Evolutionary conservation across 2,329 filamentous ascomycete species (phyloP), one percentile per base, ranked within the genome.

Genomic region (Talaromyces amestolkiae): DNA sequence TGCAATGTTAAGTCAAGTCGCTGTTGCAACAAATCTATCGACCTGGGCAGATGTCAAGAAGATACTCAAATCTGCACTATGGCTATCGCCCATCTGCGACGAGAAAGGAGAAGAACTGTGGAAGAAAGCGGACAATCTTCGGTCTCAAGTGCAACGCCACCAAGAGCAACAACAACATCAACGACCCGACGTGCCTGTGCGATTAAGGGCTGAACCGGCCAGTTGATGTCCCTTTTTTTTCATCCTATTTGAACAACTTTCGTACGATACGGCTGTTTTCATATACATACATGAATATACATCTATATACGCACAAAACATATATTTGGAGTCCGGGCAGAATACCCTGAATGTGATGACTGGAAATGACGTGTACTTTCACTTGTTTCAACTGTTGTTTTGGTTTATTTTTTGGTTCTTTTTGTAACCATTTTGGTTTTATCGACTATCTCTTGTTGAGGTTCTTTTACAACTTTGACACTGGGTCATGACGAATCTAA

Each of bases 21-120:
- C 66, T 4, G 51, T 53, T 5, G 64, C 63, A 3, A 65, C 68
- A 13, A 66, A 66, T 45, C 64, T 73, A 37, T 64, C 63, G 10
- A 65, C 58, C 19, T 73, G 70, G 71, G 27, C 58, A 3, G 67
- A 60, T 41, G 56, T 72, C 47, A 67, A 68, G 45, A 65, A 66
- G 11, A 68, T 65, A 9, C 54, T 73, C 33, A 64, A 64, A 49
- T 68, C 67, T 41, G 67, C 69, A 37, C 41, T 73, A 47, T 73
- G 71, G 71, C 68, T 70, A 22, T 64, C 67, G 5, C 61, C 68
- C 35, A 68, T 70, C 13, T 72, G 71, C 43, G 70, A 72, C 35
- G 61, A 65, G n/a, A 69, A 70, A 63, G 71, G 69, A 2, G 56
- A 71, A 19, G 68, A 69, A 31, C 45, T 72, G 13, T 72, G 71